Evolutionary conservation across 2,329 filamentous ascomycete genomes (phyloP).

Genomic region (Coniochaeta prunicola): DNA sequence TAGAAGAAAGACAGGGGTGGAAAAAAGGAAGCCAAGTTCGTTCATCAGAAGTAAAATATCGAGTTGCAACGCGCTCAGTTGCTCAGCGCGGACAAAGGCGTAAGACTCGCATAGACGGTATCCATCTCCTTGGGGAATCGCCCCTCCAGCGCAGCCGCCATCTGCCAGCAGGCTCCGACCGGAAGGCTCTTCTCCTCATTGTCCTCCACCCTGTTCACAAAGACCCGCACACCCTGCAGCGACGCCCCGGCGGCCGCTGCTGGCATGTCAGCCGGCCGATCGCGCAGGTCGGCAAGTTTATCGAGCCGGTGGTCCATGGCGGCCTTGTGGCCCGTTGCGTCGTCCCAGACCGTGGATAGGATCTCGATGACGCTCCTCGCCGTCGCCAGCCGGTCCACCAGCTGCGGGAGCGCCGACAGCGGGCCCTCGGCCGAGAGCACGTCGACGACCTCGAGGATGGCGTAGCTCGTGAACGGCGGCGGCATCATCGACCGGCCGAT

Average conservation of each 20-base stretch:
- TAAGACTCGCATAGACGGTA: conserved; percentile 9
- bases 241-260: not conserved
- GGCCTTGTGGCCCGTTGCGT: conserved; percentile 41
- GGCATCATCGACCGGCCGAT: conserved; percentile 32
- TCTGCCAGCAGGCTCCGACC: conserved; percentile 11
- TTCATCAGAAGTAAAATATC: not conserved
- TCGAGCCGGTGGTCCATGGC: conserved; percentile 33
- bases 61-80: not conserved
- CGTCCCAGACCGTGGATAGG: conserved; percentile 52
- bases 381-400: conserved; percentile 46
- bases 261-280: conserved; percentile 9
- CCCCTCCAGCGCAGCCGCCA: conserved; percentile 11
- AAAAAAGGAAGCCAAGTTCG: not conserved
- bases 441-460: conserved; percentile 57
- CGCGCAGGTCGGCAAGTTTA: conserved; percentile 24
- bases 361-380: conserved; percentile 48
- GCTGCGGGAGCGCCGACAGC: conserved; percentile 39
- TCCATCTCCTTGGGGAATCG: conserved; percentile 16
- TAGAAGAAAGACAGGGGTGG: not conserved
- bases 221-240: conserved; percentile 9
- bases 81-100: not conserved
- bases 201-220: conserved; percentile 3
- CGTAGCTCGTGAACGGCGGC: conserved; percentile 56
- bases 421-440: conserved; percentile 55
- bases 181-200: not conserved